These are phyloP conservation scores for Eucalyptus pauciflora DNA, from an alignment of 345 rosid species.

Conservation along the genomic window DNA sequence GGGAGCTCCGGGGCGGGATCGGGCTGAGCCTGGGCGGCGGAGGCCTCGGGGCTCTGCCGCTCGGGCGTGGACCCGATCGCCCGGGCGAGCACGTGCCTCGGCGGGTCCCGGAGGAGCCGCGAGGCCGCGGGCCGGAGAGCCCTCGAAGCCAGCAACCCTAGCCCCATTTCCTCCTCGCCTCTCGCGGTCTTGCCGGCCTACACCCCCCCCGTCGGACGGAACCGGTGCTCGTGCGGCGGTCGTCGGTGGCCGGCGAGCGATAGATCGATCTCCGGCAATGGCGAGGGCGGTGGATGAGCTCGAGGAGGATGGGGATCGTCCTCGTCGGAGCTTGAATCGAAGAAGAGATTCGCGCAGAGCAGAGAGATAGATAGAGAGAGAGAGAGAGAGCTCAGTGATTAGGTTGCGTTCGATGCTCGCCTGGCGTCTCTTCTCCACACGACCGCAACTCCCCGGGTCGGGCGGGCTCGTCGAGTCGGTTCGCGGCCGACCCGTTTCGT, in stretches of 20 bases:
- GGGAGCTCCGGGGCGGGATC: slow-evolving; percentile 43
- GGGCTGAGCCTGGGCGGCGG: slow-evolving; percentile 34
- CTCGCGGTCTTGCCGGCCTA: neutral
- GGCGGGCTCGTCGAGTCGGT: neutral
- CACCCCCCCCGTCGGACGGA: neutral
- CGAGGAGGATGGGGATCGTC: neutral
- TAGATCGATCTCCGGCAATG: neutral
- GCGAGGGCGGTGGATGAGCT: neutral
- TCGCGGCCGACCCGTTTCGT: neutral
- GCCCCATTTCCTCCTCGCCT: slow-evolving; percentile 35
- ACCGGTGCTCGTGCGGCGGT: neutral
- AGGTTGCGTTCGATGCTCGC: neutral
- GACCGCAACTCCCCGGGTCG: neutral
- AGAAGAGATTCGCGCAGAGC: neutral
- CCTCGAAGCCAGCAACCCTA: slow-evolving; percentile 70
- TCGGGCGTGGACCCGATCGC: slow-evolving; percentile 62
- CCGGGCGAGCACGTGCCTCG: slow-evolving; percentile 28
- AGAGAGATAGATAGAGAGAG: neutral
- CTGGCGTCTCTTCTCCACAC: neutral
- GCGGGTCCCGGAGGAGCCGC: slow-evolving; percentile 9
- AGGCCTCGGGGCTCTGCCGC: slow-evolving; percentile 64
- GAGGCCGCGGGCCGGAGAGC: slow-evolving; percentile 26
- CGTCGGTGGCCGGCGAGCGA: neutral
- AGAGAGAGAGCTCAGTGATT: neutral
- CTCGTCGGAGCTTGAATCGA: neutral